Base-by-base conservation (phyloP, 2,329 filamentous ascomycete genomes). In the Cladophialophora chaetospira region DNA sequence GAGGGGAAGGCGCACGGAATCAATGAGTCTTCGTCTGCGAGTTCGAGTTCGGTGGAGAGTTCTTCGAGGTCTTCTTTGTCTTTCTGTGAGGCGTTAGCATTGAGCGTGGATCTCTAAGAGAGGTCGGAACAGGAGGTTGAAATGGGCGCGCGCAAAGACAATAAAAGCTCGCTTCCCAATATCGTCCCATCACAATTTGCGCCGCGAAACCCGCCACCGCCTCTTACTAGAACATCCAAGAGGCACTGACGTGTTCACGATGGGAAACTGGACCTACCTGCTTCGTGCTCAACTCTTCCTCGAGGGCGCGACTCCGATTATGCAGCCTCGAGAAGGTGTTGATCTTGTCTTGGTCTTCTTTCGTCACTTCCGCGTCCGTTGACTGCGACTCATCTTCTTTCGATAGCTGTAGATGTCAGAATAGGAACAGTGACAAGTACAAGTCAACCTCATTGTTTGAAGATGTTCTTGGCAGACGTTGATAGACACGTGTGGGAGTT, bases 41-140 rank as follows among this genome's bases (percentile, higher is more conserved):
- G 84, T 75, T 99, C 94, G 44, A 99, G 81, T 73, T 99, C 94
- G 52, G 82, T 89, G 1, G 88, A 88, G 53, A 99, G 83, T 73
- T 99, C 94, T 71, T 97, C 92, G 3, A 97, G 83, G 70, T 97
- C 94, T 74, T 99, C 94, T 77, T 97, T 97, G 73, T 97, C 93
- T 79, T 97, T 97, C 93, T 97, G 65, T 40, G 29, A 36, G 23
- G 21, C 9, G n/a, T 46, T 29, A 28, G 9, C 21, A n/a, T 40
- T 25, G 9, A 15, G 5, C 19, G n/a, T 3, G 13, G 35, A 38
- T 13, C 2, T 17, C 10, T 2, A 5, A 28, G n/a, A 11, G 5
- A n/a, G 44, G 15, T 35, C 9, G 43, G 23, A 28, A 46, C 19
- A 33, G 36, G 46, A 38, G 15, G 11, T 49, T 9, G 5, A 11